phyloP scores from a whole-genome alignment of 2,329 filamentous ascomycete species.

The Emericellopsis atlantica region DNA sequence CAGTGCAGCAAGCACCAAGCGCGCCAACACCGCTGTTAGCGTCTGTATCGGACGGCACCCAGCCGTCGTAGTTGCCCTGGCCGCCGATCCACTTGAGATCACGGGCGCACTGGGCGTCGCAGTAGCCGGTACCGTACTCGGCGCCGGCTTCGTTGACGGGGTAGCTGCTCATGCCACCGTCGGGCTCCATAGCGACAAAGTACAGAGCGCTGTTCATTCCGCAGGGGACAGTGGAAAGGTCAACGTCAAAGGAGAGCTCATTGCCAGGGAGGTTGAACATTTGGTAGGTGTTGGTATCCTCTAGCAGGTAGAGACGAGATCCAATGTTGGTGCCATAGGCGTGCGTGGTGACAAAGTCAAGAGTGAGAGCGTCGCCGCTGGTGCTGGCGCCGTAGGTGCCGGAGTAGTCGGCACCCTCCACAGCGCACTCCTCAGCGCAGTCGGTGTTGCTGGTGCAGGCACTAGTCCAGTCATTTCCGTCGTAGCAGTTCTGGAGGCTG shows the following conservation, averaged over 20 bases:
- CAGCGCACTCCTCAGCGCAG: conserved; percentile 30
- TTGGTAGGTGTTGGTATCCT: conserved; percentile 40
- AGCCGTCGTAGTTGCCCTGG: conserved; percentile 13
- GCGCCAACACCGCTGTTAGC: conserved; percentile 9
- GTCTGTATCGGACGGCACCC: conserved; percentile 9
- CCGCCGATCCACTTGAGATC: conserved; percentile 37
- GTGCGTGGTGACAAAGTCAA: conserved; percentile 38
- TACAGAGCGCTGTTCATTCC: conserved; percentile 56
- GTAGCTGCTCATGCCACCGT: conserved; percentile 34
- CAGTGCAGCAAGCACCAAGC: conserved; percentile 11
- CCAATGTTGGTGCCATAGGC: conserved; percentile 24
- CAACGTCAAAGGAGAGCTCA: conserved; percentile 56
- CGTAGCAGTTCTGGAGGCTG: conserved; percentile 32
- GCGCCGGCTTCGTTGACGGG: conserved; percentile 30
- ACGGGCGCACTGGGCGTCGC: conserved; percentile 32
- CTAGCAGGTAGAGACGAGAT: conserved; percentile 46
- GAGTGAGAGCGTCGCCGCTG: conserved; percentile 28
- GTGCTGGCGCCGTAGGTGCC: conserved; percentile 33
- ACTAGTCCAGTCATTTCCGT: conserved; percentile 24
- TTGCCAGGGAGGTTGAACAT: conserved; percentile 46
- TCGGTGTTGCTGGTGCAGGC: conserved; percentile 23
- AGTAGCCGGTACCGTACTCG: conserved; percentile 44
- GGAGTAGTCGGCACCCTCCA: conserved; percentile 32
- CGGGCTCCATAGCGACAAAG: conserved; percentile 41
- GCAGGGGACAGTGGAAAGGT: conserved; percentile 48